phyloP scores from a whole-genome alignment of 2,329 filamentous ascomycete species.

The Orbilia brochopaga region DNA sequence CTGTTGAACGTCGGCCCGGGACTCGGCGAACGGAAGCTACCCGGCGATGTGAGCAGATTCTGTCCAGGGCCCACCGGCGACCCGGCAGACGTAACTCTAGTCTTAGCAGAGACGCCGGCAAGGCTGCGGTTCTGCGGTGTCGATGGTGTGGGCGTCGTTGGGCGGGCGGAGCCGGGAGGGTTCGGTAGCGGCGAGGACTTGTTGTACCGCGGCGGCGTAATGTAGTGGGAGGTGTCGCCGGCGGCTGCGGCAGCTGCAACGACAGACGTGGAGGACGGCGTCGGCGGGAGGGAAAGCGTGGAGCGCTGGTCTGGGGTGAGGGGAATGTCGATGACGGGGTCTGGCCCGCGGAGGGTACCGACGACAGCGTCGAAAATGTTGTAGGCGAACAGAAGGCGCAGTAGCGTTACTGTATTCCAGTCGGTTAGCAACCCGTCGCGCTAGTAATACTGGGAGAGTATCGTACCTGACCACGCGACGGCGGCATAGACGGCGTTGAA shows the following conservation, averaged over 20 bases:
- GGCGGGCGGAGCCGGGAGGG: slow-evolving; percentile 22
- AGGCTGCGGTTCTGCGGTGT: slow-evolving; percentile 28
- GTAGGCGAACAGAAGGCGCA: slow-evolving; percentile 37
- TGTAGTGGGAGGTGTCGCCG: slow-evolving; percentile 39
- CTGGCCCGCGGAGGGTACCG: slow-evolving; percentile 39
- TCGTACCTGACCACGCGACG: slow-evolving; percentile 35
- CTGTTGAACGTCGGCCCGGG: slow-evolving; percentile 40
- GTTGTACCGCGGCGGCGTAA: slow-evolving; percentile 47
- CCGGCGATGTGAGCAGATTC: slow-evolving; percentile 32
- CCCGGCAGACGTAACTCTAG: slow-evolving; percentile 36
- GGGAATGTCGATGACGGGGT: slow-evolving; percentile 39
- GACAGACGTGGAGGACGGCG: slow-evolving; percentile 18
- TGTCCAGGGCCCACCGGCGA: slow-evolving; percentile 40
- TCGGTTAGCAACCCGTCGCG: neutral
- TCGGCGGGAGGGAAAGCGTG: slow-evolving; percentile 38
- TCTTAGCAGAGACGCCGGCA: slow-evolving; percentile 11
- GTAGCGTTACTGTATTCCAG: slow-evolving; percentile 22
- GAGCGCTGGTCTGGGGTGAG: slow-evolving; percentile 47
- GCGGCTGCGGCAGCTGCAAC: neutral
- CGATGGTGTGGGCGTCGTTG: slow-evolving; percentile 25
- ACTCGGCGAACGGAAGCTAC: slow-evolving; percentile 35
- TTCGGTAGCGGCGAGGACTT: slow-evolving; percentile 35
- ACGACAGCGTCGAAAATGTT: slow-evolving; percentile 38
- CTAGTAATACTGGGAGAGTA: neutral
- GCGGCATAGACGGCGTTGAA: slow-evolving; percentile 25